phyloP scores from a whole-genome alignment of 768 basidiomycete species.

The Leccinum boreale region DNA sequence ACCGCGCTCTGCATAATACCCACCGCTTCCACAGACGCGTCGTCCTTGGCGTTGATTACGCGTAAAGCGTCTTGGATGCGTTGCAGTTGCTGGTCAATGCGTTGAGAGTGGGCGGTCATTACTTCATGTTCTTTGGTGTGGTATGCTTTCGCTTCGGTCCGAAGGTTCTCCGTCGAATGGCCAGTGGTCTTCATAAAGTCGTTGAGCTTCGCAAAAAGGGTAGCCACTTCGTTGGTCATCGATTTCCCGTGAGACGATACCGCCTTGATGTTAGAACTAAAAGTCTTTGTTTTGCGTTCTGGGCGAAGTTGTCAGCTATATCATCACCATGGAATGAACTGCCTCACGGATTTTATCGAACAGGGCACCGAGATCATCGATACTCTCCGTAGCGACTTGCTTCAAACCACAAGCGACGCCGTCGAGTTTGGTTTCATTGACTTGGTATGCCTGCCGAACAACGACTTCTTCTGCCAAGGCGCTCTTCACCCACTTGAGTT shows the following conservation, averaged over 20 bases:
- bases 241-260: constrained; percentile 62
- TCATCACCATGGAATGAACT: not conserved
- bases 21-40: constrained; percentile 51
- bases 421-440: constrained; percentile 68
- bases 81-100: constrained; percentile 56
- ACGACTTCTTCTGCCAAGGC: constrained; percentile 78
- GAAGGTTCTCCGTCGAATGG: constrained; percentile 52
- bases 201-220: constrained; percentile 55
- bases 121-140: constrained; percentile 54
- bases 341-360: constrained; percentile 81
- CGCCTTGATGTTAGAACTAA: constrained; percentile 61
- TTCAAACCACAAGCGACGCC: constrained; percentile 70
- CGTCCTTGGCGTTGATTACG: constrained; percentile 55
- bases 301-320: constrained; percentile 8
- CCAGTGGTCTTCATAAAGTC: constrained; percentile 58
- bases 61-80: constrained; percentile 50
- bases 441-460: constrained; percentile 73
- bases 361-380: constrained; percentile 65
- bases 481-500: constrained; percentile 54
- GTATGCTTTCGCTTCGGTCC: constrained; percentile 53
- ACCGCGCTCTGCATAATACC: constrained; percentile 45
- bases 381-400: constrained; percentile 60
- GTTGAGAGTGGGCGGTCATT: constrained; percentile 46
- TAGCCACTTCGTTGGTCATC: constrained; percentile 51
- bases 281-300: constrained; percentile 73